Evolutionary conservation across 768 basidiomycete species (phyloP), one percentile per base, ranked within the genome.

Genomic region (Kwoniella sp.): DNA sequence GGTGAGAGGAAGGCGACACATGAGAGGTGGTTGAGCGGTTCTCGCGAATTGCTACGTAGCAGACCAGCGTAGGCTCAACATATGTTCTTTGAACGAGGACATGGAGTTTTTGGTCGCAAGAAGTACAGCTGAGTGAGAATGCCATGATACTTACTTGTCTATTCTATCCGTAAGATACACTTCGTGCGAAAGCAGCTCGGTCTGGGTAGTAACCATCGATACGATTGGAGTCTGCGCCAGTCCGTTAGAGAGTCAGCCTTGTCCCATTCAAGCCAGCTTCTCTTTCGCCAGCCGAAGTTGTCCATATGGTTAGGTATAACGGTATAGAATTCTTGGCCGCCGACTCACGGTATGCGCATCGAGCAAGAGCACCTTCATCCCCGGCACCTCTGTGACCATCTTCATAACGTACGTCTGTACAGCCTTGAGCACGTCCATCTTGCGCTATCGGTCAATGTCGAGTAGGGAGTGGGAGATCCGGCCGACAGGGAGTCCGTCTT

Each of bases 131-230:
- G 13, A 33, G 33, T 33, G 33, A 33, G 7, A 13, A 33, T 6
- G 13, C 13, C 33, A 33, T 13, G 29, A 53, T 17, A 77, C 76
- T 33, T 83, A 87, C 83, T 98, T 98, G 83, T 98, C 96, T 75
- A 99, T 91, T 59, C 93, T 86, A 82, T 99, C 96, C 3, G 95
- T 99, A 57, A 99, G 85, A 81, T 99, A 99, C 47, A 98, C 91
- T 77, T 99, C 94, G 70, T 98, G 92, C 2, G 93, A 88, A 47
- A 99, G 83, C 27, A 99, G 84, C 9, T 88, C 89, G 1, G 93
- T 92, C 77, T 98, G 96, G 0, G 96, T 98, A 0, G 91, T 88
- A 2, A 94, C 90, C 19, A 97, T 84, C 2, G 94, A 97, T 6
- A 99, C 88, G 64, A 98, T 94, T 0, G 95, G 94, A 6, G 95